Conservation (phyloP, 192 early-diverging fungal genomes). For the Chytriomyces confervae region DNA sequence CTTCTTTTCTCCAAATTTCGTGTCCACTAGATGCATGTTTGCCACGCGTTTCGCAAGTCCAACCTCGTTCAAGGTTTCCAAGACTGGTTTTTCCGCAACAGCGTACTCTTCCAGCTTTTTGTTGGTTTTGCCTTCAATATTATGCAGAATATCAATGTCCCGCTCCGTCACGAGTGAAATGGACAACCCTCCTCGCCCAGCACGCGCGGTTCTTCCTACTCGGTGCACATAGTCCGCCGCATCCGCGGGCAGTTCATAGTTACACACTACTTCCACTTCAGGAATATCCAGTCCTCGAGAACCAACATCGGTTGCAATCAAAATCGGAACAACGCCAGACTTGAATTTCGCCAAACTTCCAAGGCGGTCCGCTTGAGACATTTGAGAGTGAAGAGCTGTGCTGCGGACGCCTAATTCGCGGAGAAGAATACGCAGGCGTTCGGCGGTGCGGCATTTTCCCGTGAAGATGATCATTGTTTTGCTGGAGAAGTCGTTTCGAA, state of each 20-base stretch:
- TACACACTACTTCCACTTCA: constrained; percentile 88
- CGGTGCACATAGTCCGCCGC: constrained; percentile 98
- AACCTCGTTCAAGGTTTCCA: constrained; percentile 86
- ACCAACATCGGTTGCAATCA: constrained; percentile 97
- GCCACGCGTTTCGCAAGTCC: constrained; percentile 87
- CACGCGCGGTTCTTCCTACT: constrained; percentile 97
- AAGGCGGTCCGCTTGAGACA: constrained; percentile 90
- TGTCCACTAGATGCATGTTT: constrained; percentile 71
- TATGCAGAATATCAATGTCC: constrained; percentile 84
- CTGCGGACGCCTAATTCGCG: constrained; percentile 89
- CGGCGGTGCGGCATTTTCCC: constrained; percentile 81
- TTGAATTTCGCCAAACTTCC: constrained; percentile 93
- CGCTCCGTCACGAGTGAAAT: constrained; percentile 83
- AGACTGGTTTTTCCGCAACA: constrained; percentile 80
- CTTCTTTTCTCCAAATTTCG: constrained; percentile 63
- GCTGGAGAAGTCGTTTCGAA: constrained; percentile 70
- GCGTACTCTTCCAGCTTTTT: constrained; percentile 80
- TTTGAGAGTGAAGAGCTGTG: constrained; percentile 89
- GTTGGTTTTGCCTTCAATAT: constrained; percentile 85
- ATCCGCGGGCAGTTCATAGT: constrained; percentile 94
- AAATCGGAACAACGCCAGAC: constrained; percentile 80
- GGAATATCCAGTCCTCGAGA: constrained; percentile 98
- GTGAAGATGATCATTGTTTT: constrained; percentile 96
- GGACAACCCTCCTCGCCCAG: constrained; percentile 88
- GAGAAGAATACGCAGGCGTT: constrained; percentile 83